phyloP scores from a whole-genome alignment of 257 asterid species.

The Scutellaria minor region DNA sequence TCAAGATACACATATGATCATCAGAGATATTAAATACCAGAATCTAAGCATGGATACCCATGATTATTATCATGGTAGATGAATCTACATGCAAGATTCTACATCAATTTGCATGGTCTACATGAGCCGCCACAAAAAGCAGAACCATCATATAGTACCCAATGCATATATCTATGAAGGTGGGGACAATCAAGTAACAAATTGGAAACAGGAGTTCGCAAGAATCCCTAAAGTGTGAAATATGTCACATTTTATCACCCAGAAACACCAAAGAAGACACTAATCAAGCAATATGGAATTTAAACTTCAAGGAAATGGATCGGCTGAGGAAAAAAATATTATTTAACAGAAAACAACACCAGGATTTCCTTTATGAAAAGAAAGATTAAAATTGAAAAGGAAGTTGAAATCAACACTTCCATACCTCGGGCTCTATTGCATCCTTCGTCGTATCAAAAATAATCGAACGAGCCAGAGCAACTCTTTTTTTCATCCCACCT shows the following conservation, averaged over 20 bases:
- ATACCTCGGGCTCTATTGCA: slow-evolving; percentile 91
- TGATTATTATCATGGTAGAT: background rate
- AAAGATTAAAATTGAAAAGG: slow-evolving; percentile 5
- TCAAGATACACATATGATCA: slow-evolving; percentile 34
- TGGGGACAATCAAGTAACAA: background rate
- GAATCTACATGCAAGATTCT: slow-evolving; percentile 1
- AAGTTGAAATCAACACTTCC: slow-evolving; percentile 30
- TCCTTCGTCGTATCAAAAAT: slow-evolving; percentile 88
- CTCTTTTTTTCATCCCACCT: slow-evolving; percentile 99
- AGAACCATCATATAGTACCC: background rate
- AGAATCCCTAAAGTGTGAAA: background rate
- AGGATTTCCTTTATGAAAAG: background rate
- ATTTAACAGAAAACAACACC: background rate
- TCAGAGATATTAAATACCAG: slow-evolving; percentile 4
- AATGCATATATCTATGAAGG: background rate
- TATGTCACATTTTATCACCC: background rate
- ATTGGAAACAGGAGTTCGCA: slow-evolving; percentile 5
- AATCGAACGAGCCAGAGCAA: slow-evolving; percentile 97
- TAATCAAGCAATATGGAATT: background rate
- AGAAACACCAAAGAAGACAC: slow-evolving; percentile 1
- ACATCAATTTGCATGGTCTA: background rate
- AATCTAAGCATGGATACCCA: slow-evolving; percentile 12
- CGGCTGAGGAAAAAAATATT: background rate
- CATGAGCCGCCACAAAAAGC: background rate
- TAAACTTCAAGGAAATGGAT: slow-evolving; percentile 1